These are phyloP conservation scores for Apium graveolens DNA, from an alignment of 129 eudicot species.

Conservation along the genomic window DNA sequence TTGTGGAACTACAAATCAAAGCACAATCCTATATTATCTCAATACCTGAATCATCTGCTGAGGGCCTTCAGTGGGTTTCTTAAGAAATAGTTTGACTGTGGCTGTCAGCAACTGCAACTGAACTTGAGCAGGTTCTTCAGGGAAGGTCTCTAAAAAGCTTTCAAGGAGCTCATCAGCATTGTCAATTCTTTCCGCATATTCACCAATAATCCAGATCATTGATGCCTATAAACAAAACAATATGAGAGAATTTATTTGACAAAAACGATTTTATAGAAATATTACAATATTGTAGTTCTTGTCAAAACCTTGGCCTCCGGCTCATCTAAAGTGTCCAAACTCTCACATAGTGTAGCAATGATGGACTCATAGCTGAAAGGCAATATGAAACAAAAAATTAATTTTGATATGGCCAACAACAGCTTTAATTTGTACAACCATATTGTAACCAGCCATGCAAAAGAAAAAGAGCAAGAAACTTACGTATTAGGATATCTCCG, in stretches of 20 bases:
- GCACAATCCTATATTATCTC: slow-evolving; percentile 8
- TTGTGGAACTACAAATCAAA: background rate
- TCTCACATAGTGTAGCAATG: slow-evolving; percentile 98
- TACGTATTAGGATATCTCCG: slow-evolving; percentile 99
- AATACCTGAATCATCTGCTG: slow-evolving; percentile 97
- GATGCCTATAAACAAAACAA: slow-evolving; percentile 54
- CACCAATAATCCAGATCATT: slow-evolving; percentile 99
- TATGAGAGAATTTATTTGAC: background rate
- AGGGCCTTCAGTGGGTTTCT: slow-evolving; percentile 99
- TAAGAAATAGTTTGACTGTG: slow-evolving; percentile 90
- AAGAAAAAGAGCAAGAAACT: slow-evolving; percentile 19
- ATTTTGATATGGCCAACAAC: slow-evolving; percentile 1
- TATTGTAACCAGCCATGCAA: background rate
- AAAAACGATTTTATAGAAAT: background rate
- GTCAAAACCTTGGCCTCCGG: slow-evolving; percentile 92
- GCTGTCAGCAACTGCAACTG: slow-evolving; percentile 97
- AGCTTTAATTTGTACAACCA: background rate
- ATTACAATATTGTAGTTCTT: slow-evolving; percentile 6
- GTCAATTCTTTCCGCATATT: slow-evolving; percentile 99
- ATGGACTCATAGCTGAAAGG: slow-evolving; percentile 83
- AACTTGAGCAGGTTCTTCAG: slow-evolving; percentile 98
- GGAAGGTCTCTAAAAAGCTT: slow-evolving; percentile 91
- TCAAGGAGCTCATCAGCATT: slow-evolving; percentile 99
- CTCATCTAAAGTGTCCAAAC: slow-evolving; percentile 95
- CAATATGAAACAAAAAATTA: slow-evolving; percentile 5